Conservation (phyloP, 2,329 filamentous ascomycete genomes). For the Arthrobotrys conoides region DNA sequence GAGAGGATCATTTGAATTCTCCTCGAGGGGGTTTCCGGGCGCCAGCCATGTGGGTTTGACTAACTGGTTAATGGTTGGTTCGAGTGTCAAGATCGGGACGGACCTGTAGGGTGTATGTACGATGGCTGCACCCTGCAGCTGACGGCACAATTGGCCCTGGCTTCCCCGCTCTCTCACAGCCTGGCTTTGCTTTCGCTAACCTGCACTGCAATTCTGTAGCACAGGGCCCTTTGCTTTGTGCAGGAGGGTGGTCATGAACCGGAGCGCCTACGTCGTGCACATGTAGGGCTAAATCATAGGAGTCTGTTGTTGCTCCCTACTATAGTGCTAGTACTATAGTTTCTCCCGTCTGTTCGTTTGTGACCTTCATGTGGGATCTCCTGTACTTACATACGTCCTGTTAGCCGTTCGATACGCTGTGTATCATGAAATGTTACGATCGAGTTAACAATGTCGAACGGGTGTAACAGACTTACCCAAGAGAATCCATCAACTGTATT, state of each 20-base stretch:
- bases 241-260: no score
- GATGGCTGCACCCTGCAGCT: conserved; percentile 38
- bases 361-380: background rate
- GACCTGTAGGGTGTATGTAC: conserved; percentile 27
- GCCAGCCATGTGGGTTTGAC: conserved; percentile 24
- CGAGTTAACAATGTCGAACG: background rate
- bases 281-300: background rate
- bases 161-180: conserved; percentile 32
- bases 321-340: no score
- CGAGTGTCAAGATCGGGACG: conserved; percentile 45
- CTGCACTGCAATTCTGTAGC: conserved; percentile 9
- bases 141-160: conserved; percentile 44
- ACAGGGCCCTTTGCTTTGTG: background rate
- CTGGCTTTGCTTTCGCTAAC: conserved; percentile 16
- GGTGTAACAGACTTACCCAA: conserved; percentile 3
- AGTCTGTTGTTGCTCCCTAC: background rate
- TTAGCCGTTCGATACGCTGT: background rate
- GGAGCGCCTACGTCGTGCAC: background rate
- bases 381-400: no score
- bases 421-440: background rate
- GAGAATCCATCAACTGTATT: background rate
- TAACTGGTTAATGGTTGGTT: conserved; percentile 20
- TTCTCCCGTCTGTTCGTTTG: background rate
- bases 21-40: conserved; percentile 10
- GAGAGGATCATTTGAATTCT: background rate